Percentiles rank a stretch among this genome's conserved stretches.
phyloP scores from a whole-genome alignment of 257 asterid species.

The Fraxinus americana region DNA sequence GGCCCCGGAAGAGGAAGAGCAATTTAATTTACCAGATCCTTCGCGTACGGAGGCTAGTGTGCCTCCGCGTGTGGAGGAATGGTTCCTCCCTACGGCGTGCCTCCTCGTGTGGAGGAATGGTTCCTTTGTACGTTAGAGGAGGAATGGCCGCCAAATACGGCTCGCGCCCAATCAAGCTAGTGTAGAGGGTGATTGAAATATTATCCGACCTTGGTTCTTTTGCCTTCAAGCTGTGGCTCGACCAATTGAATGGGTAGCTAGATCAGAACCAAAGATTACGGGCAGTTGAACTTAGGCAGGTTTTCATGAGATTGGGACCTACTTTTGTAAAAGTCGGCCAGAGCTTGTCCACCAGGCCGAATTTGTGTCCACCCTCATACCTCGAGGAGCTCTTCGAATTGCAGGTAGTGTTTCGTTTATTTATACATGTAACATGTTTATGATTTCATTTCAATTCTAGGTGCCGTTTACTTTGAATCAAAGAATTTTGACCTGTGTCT shows the following conservation, averaged over 20 bases:
- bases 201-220: conserved; percentile 71
- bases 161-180: conserved; percentile 73
- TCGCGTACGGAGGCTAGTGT: too few relatives aligned
- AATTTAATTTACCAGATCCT: too few relatives aligned
- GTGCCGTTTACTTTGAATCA: not conserved
- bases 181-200: conserved; percentile 70
- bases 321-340: conserved; percentile 96
- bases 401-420: conserved; percentile 52
- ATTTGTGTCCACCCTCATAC: conserved; percentile 81
- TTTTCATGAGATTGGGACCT: conserved; percentile 84
- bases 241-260: conserved; percentile 54
- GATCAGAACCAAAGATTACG: conserved; percentile 64
- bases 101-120: too few relatives aligned
- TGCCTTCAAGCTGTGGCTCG: conserved; percentile 76
- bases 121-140: too few relatives aligned
- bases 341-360: conserved; percentile 97
- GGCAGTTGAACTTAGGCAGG: conserved; percentile 69
- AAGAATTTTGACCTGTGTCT: not conserved
- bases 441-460: not conserved
- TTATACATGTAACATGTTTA: not conserved
- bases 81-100: too few relatives aligned
- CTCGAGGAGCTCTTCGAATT: conserved; percentile 88
- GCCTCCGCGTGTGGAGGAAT: too few relatives aligned
- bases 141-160: conserved; percentile 60
- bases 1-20: too few relatives aligned